A percentile compares a stretch with the other conserved stretches of the same genome.
Conservation (phyloP, 108 stramenopile species). For the Mediolabrus comicus region DNA sequence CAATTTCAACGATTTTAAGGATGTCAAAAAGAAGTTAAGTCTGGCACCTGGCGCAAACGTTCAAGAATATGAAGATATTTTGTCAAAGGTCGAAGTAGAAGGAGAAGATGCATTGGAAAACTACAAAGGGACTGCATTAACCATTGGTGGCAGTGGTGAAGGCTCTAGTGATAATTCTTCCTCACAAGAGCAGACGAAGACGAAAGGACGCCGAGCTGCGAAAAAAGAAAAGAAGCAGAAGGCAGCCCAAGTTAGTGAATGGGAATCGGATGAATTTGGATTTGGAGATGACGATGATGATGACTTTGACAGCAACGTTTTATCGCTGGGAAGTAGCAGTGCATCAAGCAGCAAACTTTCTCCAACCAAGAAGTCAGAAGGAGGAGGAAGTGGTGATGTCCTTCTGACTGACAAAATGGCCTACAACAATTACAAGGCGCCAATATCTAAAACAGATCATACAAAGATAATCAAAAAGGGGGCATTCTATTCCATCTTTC, state of each 20-base stretch:
- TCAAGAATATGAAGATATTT: constrained; percentile 35
- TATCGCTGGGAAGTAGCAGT: constrained; percentile 20
- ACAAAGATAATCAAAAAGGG: constrained; percentile 34
- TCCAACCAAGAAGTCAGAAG: constrained; percentile 18
- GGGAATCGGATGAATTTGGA: constrained; percentile 49
- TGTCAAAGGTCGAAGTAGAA: constrained; percentile 37
- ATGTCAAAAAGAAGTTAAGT: constrained; percentile 44
- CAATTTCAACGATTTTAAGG: constrained; percentile 48
- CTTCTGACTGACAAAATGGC: constrained; percentile 42
- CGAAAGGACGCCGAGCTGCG: not conserved
- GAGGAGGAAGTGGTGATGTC: constrained; percentile 25
- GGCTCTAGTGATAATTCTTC: not conserved
- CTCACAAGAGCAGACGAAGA: not conserved
- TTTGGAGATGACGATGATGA: constrained; percentile 46
- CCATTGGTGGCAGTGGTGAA: constrained; percentile 17
- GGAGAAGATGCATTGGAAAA: constrained; percentile 39
- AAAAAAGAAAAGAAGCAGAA: constrained; percentile 23
- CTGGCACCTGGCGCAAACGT: constrained; percentile 39
- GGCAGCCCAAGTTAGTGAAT: constrained; percentile 33
- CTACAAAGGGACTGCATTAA: constrained; percentile 27
- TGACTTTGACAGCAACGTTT: constrained; percentile 24
- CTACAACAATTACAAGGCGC: constrained; percentile 39
- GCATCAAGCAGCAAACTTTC: constrained; percentile 10
- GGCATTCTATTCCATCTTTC: constrained; percentile 37
- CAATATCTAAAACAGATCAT: constrained; percentile 24